Evolutionary conservation across 1,284 basidiomycete species (phyloP), one percentile per base, ranked within the genome.

Genomic region (Leccinum pallidistipes): DNA sequence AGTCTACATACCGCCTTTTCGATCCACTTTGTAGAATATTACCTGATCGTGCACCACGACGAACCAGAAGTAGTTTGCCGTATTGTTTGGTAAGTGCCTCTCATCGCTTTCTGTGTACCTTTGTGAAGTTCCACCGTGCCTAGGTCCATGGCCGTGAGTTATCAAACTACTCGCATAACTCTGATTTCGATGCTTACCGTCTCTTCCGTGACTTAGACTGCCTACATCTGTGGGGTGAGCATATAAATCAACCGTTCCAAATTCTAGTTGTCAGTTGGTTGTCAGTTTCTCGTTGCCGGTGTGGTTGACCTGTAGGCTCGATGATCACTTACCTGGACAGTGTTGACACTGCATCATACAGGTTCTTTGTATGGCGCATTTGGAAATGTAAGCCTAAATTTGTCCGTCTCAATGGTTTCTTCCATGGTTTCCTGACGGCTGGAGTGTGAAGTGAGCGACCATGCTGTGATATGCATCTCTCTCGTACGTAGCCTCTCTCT

Each of bases 321-420:
- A 32, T 29, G 7, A 55, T 21, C 31, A 32, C 18, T 21, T 50
- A 21, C 14, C 36, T 36, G 56, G 32, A 38, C 2, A 16, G n/a
- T 14, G 34, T 45, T 55, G 10, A 64, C 11, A 9, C 12, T 18
- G 11, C 16, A 7, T 29, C 38, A 21, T 32, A 21, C 29, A 64
- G 58, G 24, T 56, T 64, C 51, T 61, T 64, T 10, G 38, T 64
- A 27, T 64, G 63, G 63, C 63, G 63, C 31, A 61, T 64, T 27
- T 64, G 63, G 63, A 47, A 57, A 55, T 36, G 63, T 64, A 53
- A 51, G 63, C 8, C 34, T 9, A 34, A 16, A 14, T 55, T 50
- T n/a, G 21, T 10, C 1, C n/a, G 6, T 29, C 1, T 3, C 29
- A 8, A 52, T 51, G n/a, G 6, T 1, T 57, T 57, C 4, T 57